Conservation (phyloP, 2,329 filamentous ascomycete genomes). For the Achaetomium macrosporum region DNA sequence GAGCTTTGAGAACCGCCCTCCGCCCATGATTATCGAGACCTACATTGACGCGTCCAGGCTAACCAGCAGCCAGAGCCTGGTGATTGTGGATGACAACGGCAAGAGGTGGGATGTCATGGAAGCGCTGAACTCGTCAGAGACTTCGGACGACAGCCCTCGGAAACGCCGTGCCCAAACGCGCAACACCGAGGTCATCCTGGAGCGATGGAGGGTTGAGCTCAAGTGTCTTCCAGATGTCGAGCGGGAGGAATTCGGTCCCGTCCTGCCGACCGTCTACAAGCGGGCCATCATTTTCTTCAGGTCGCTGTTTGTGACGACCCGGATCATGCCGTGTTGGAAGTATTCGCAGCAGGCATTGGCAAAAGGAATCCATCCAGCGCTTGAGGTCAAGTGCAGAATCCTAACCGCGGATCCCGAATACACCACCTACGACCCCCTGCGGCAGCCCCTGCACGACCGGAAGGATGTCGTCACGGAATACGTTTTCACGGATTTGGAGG, state of each 20-base stretch:
- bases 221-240: slow-evolving; percentile 51
- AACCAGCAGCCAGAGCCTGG: slow-evolving; percentile 77
- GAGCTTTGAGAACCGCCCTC: slow-evolving; percentile 68
- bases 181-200: slow-evolving; percentile 72
- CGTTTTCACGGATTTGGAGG: slow-evolving; percentile 76
- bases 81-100: slow-evolving; percentile 80
- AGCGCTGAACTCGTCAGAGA: slow-evolving; percentile 62
- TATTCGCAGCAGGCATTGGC: slow-evolving; percentile 67
- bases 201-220: slow-evolving; percentile 85
- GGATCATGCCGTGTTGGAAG: slow-evolving; percentile 81
- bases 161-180: slow-evolving; percentile 36
- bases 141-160: slow-evolving; percentile 39
- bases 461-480: slow-evolving; percentile 67
- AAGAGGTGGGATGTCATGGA: slow-evolving; percentile 91
- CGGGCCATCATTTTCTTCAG: slow-evolving; percentile 93
- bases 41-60: slow-evolving; percentile 77
- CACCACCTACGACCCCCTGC: slow-evolving; percentile 61
- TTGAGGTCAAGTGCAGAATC: slow-evolving; percentile 78
- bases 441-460: slow-evolving; percentile 61
- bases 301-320: slow-evolving; percentile 75
- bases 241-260: slow-evolving; percentile 52
- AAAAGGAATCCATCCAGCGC: slow-evolving; percentile 60
- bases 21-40: slow-evolving; percentile 82
- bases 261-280: slow-evolving; percentile 87
- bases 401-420: slow-evolving; percentile 53